phyloP scores from a whole-genome alignment of 2,329 filamentous ascomycete genomes.

The Lachnellula hyalina region DNA sequence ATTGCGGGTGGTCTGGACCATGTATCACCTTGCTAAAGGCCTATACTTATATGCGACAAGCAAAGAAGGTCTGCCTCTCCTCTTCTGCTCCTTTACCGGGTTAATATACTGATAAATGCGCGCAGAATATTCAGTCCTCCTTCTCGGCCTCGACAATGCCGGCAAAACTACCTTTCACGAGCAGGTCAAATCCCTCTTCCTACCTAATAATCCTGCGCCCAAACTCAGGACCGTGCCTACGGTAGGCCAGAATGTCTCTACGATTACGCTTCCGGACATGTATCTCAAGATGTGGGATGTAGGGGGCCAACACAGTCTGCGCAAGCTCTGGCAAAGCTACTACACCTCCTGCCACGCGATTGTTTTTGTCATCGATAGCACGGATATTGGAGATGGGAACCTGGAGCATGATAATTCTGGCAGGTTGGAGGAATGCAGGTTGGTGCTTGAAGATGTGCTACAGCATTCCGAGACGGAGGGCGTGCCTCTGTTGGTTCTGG shows the following conservation, averaged over 20 bases:
- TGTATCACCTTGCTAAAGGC: conserved; percentile 96
- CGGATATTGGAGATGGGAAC: conserved; percentile 77
- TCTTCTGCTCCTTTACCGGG: background rate
- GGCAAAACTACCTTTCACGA: conserved; percentile 98
- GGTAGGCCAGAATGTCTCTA: conserved; percentile 93
- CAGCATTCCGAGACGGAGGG: conserved; percentile 83
- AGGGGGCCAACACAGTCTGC: conserved; percentile 83
- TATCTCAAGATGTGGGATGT: conserved; percentile 99
- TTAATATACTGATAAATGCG: conserved; percentile 4
- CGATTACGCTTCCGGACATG: conserved; percentile 85
- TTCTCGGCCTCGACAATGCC: conserved; percentile 95
- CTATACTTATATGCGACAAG: conserved; percentile 93
- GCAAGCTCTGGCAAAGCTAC: conserved; percentile 93
- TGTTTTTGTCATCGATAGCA: conserved; percentile 94
- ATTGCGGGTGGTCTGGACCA: conserved; percentile 33
- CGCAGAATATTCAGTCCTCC: conserved; percentile 90
- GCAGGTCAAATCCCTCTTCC: conserved; percentile 87
- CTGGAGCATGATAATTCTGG: conserved; percentile 40
- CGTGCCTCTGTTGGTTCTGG: conserved; percentile 84
- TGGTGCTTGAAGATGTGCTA: conserved; percentile 86
- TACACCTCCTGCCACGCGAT: conserved; percentile 93
- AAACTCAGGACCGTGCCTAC: conserved; percentile 88
- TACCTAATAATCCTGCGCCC: conserved; percentile 54
- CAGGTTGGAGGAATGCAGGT: conserved; percentile 78
- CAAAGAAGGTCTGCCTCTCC: conserved; percentile 69